Evolutionary conservation across 306 rosid genomes (phyloP), one percentile per base, ranked within the genome.

Genomic region (Acmispon strigosus): DNA sequence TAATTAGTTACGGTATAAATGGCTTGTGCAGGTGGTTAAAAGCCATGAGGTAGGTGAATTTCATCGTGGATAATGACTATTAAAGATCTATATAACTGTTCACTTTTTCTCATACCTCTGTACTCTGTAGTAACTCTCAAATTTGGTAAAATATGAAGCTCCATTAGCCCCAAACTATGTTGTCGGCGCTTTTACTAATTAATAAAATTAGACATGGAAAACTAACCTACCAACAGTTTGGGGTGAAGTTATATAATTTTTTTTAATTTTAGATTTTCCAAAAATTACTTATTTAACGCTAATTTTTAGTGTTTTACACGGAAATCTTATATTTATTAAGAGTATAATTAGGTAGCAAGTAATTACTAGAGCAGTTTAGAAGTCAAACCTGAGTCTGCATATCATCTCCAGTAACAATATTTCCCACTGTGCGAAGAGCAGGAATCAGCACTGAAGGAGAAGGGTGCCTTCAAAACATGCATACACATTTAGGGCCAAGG

Each of bases 371-470:
- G 9, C 11, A 6, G 11, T 37, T 11, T 43, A 45, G 45, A 56
- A 45, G 41, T 19, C 48, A 63, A 81, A 92, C 97, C 94, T 89
- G 97, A 56, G 97, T 92, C 78, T 92, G 97, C 14, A 77, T 10
- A 70, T 92, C 97, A 47, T 92, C 97, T 70, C 97, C 97, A 0
- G 96, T 92, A 66, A 89, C 97, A 81, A 92, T 89, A 83, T 92
- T 92, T 77, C 97, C 97, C 54, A 89, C 96, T 1, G 97, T 89
- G 70, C 97, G 97, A 78, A 92, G 94, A 36, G 97, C 94, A 52
- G 97, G 97, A 61, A 92, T 89, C 41, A 92, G 82, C 78, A 92
- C 97, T 0, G 97, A 83, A 45, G 97, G 96, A 34, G 96, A 87
- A 39, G 96, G 96, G 63, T 92, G 97, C 76, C 97, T 92, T 66